Percentiles rank a stretch among this genome's conserved stretches.
These are phyloP conservation scores for Dioszegia aurantiaca DNA, from an alignment of 768 basidiomycete genomes.

Conservation along the genomic window DNA sequence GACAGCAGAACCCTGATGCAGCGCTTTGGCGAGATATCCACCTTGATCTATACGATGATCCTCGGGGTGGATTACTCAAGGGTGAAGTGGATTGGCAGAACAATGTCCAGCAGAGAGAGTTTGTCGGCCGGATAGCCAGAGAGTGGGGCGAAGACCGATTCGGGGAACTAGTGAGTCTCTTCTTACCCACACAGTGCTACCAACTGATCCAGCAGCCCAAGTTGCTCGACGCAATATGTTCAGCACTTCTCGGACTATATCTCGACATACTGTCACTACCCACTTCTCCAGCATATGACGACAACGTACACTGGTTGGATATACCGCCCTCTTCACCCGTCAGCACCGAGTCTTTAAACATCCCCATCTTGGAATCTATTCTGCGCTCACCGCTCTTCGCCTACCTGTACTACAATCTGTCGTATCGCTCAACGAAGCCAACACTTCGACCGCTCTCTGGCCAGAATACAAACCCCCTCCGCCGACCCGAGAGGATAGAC, in stretches of 20 bases:
- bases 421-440: constrained; percentile 12
- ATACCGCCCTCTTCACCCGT: neutral
- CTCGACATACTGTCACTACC: constrained; percentile 24
- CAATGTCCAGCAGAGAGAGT: constrained; percentile 33
- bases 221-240: constrained; percentile 27
- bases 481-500: constrained; percentile 16
- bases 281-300: neutral
- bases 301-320: too few relatives aligned
- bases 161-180: constrained; percentile 27
- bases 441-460: constrained; percentile 22
- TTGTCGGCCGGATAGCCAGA: constrained; percentile 31
- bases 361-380: constrained; percentile 18
- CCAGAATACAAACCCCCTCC: constrained; percentile 25
- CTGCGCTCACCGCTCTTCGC: constrained; percentile 29
- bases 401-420: constrained; percentile 26
- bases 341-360: constrained; percentile 22
- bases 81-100: constrained; percentile 33
- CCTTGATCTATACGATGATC: constrained; percentile 41
- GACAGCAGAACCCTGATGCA: constrained; percentile 33
- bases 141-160: constrained; percentile 26
- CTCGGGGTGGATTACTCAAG: constrained; percentile 22
- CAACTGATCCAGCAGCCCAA: constrained; percentile 17
- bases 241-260: constrained; percentile 30
- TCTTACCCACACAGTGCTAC: neutral
- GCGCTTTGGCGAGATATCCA: constrained; percentile 46